phyloP scores from a whole-genome alignment of 139 green algal species.

The Coelastrella sp. region DNA sequence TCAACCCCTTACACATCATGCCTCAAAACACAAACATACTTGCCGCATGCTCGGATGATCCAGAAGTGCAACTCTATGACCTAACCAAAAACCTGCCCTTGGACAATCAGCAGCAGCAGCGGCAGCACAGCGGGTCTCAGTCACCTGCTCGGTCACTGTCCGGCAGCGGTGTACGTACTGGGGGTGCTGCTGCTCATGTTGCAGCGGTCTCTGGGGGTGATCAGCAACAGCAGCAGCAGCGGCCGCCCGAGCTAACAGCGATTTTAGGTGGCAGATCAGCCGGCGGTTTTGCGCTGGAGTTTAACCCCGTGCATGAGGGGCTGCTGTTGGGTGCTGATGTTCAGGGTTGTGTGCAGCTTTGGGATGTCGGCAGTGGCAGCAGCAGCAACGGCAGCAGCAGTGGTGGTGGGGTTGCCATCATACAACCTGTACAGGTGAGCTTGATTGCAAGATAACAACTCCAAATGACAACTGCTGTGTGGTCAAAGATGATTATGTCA shows the following conservation, averaged over 20 bases:
- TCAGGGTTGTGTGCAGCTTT: constrained; percentile 23
- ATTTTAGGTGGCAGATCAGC: constrained; percentile 9
- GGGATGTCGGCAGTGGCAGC: neutral
- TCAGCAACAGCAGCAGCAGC: constrained; percentile 1
- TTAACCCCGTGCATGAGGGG: neutral
- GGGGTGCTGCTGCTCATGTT: neutral
- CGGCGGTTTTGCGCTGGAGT: constrained; percentile 23
- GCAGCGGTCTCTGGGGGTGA: neutral
- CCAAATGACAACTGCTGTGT: neutral
- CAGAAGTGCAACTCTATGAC: constrained; percentile 15
- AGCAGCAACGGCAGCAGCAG: constrained; percentile 11
- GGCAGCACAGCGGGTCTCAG: neutral
- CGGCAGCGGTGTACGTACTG: neutral
- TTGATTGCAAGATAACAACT: neutral
- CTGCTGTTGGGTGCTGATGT: constrained; percentile 18
- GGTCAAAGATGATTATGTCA: too few species aligned
- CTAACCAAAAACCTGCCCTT: neutral
- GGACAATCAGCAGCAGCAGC: constrained; percentile 19
- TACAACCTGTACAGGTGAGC: neutral
- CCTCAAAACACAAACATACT: neutral
- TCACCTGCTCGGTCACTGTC: neutral
- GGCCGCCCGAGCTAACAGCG: neutral
- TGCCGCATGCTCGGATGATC: constrained; percentile 12
- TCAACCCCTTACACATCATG: constrained; percentile 9
- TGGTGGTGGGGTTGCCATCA: neutral